Conservation (phyloP, 352 stramenopile species). For the Pythium brachiatum region DNA sequence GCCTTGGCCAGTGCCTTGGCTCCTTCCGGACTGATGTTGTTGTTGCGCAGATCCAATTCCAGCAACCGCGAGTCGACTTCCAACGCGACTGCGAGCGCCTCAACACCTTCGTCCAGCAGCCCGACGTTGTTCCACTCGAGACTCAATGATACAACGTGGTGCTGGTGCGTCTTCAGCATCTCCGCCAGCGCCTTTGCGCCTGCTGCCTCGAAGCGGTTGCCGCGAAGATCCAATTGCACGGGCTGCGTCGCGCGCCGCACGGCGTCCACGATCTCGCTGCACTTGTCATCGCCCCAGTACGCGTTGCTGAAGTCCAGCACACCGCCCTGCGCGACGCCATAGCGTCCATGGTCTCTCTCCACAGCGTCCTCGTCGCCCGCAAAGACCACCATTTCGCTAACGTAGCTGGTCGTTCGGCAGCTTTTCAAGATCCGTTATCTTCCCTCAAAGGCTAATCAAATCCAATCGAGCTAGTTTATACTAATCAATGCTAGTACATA, state of each 20-base stretch:
- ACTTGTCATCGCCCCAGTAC: constrained; percentile 72
- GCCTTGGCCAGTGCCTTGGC: constrained; percentile 58
- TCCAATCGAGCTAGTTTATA: neutral
- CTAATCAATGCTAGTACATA: neutral
- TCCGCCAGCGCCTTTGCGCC: constrained; percentile 51
- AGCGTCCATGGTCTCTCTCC: neutral
- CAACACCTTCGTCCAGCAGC: constrained; percentile 67
- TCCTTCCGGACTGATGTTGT: constrained; percentile 75
- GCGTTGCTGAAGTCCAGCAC: constrained; percentile 74
- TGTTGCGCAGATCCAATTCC: constrained; percentile 80
- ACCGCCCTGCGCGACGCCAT: constrained; percentile 1
- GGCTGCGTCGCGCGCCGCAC: constrained; percentile 38
- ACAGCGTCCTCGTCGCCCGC: neutral
- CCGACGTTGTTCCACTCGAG: constrained; percentile 86
- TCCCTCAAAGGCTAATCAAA: neutral
- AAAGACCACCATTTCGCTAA: neutral
- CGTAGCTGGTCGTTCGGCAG: neutral
- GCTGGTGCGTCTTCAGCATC: constrained; percentile 42
- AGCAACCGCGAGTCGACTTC: constrained; percentile 64
- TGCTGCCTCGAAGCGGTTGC: constrained; percentile 71
- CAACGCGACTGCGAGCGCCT: constrained; percentile 55
- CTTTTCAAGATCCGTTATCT: constrained; percentile 1
- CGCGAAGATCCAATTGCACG: constrained; percentile 58
- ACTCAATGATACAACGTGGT: constrained; percentile 56
- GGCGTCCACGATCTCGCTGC: constrained; percentile 46